phyloP scores from a whole-genome alignment of 768 basidiomycete species.

The Lactifluus volemus region DNA sequence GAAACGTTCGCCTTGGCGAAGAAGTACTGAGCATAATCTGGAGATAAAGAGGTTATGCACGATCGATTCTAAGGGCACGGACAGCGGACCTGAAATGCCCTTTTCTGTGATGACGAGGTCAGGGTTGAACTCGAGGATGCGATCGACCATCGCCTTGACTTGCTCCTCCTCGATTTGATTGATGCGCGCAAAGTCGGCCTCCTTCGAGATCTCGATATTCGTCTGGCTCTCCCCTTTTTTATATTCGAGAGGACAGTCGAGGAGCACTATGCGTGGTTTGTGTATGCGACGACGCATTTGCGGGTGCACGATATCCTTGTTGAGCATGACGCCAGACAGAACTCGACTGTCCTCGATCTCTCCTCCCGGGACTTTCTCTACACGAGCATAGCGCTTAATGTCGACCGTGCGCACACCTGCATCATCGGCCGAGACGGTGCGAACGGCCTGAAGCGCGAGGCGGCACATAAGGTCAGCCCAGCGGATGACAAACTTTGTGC shows the following conservation, averaged over 20 bases:
- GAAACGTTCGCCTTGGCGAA: constrained; percentile 82
- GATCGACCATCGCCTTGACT: constrained; percentile 76
- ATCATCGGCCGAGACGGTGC: constrained; percentile 74
- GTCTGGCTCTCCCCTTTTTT: constrained; percentile 99
- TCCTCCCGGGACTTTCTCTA: constrained; percentile 96
- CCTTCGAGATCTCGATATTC: constrained; percentile 95
- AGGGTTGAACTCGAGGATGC: constrained; percentile 87
- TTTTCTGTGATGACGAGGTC: constrained; percentile 96
- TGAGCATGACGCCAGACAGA: constrained; percentile 87
- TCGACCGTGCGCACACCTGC: constrained; percentile 82
- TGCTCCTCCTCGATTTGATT: constrained; percentile 97
- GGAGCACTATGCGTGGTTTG: constrained; percentile 79
- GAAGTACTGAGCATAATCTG: constrained; percentile 90
- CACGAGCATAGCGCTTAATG: constrained; percentile 95
- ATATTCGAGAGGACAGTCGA: constrained; percentile 96
- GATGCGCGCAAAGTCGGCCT: constrained; percentile 85
- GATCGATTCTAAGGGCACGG: background rate
- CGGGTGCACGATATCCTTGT: constrained; percentile 98
- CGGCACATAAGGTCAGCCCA: constrained; percentile 98
- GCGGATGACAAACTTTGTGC: constrained; percentile 93
- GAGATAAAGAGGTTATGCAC: background rate
- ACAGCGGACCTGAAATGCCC: constrained; percentile 73
- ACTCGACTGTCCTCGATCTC: constrained; percentile 92
- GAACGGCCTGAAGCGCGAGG: constrained; percentile 87
- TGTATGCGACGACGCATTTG: constrained; percentile 89